These are phyloP conservation scores for Brassica nigra DNA, from an alignment of 345 rosid genomes.

Conservation along the genomic window DNA sequence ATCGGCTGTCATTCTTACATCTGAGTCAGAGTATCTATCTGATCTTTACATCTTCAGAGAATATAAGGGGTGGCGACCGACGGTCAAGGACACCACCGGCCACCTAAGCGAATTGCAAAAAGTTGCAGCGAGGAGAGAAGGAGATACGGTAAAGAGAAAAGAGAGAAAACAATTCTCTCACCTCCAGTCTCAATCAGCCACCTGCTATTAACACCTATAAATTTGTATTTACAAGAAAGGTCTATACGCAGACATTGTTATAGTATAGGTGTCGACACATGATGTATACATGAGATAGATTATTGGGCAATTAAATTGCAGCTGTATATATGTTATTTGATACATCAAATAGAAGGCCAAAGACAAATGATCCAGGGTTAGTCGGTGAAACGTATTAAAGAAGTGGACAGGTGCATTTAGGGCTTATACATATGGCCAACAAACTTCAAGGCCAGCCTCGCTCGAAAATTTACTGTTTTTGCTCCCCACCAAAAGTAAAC, in stretches of 20 bases:
- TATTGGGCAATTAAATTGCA: constrained; percentile 14
- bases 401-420: constrained; percentile 37
- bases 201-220: not conserved
- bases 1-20: no score
- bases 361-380: constrained; percentile 17
- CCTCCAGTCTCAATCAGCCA: no score
- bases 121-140: no score
- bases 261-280: constrained; percentile 23
- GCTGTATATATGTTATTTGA: constrained; percentile 2
- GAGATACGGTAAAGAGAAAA: no score
- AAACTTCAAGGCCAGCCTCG: constrained; percentile 17
- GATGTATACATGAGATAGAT: not conserved
- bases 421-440: constrained; percentile 26
- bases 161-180: no score
- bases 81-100: no score
- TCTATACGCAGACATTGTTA: not conserved
- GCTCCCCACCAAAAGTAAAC: constrained; percentile 16
- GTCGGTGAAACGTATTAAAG: constrained; percentile 30
- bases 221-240: not conserved
- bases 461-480: not conserved
- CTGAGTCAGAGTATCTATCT: no score
- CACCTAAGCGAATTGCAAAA: no score
- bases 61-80: no score
- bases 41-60: no score
- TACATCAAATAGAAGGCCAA: constrained; percentile 11